Conservation (phyloP, 2,329 filamentous ascomycete species). For the Aurifilum marmelostoma region DNA sequence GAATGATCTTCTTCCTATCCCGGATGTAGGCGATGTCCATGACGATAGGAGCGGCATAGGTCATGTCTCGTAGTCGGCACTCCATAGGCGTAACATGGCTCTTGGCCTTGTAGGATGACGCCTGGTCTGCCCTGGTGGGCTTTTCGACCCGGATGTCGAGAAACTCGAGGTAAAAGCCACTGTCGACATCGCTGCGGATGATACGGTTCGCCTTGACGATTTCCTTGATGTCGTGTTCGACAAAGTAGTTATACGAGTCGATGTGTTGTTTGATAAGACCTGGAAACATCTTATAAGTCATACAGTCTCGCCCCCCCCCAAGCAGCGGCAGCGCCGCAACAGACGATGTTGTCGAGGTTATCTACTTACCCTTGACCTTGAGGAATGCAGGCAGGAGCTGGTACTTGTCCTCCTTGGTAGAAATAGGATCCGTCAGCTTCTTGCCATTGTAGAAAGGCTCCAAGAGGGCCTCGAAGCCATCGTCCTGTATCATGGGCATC, state of each 20-base stretch:
- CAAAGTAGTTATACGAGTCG: conserved; percentile 98
- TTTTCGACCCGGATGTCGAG: conserved; percentile 86
- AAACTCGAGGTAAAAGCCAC: conserved; percentile 90
- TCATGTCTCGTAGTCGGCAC: conserved; percentile 93
- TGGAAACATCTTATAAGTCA: conserved; percentile 31
- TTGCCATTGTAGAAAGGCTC: conserved; percentile 72
- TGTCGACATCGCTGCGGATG: conserved; percentile 89
- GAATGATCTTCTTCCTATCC: conserved; percentile 74
- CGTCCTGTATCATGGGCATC: conserved; percentile 57
- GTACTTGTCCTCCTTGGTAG: conserved; percentile 83
- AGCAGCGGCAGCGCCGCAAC: neutral
- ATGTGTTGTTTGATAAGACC: conserved; percentile 94
- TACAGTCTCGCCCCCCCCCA: neutral
- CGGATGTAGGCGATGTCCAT: conserved; percentile 91
- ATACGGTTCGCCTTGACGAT: conserved; percentile 90
- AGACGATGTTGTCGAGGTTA: neutral
- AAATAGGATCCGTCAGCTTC: conserved; percentile 67
- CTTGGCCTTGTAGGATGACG: conserved; percentile 60
- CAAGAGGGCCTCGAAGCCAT: conserved; percentile 67
- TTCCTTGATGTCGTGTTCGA: conserved; percentile 94
- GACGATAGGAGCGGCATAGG: conserved; percentile 92
- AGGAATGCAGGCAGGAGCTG: conserved; percentile 96
- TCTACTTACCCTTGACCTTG: conserved; percentile 78
- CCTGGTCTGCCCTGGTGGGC: conserved; percentile 73
- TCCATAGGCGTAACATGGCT: conserved; percentile 90